Evolutionary conservation across 129 eudicot genomes (phyloP), one percentile per base, ranked within the genome.

Genomic region (Chrysanthemum makinoi): DNA sequence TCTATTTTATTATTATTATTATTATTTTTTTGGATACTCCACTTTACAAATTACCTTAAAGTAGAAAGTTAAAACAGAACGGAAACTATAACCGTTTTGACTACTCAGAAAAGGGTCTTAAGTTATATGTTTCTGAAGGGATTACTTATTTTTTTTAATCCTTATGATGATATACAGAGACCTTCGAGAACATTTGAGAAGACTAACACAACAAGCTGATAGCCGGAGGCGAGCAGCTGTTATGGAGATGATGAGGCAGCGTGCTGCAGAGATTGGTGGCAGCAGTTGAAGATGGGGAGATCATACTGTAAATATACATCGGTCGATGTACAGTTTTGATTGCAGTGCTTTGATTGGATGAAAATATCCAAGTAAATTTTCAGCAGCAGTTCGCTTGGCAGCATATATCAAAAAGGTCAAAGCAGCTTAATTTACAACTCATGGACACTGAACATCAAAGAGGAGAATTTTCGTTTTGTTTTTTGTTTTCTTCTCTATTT

Each of bases 201-300:
- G 91, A 84, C 84, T 88, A 71, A 95, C 83, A 59, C 96, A 86
- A 72, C 97, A 88, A 68, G 85, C 97, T 55, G 97, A 91, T 77
- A 86, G 91, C 53, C 77, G 97, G 52, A 80, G 97, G 63, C 80
- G 96, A 77, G 97, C 96, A 2, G 97, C 97, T 64, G 97, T 91
- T 43, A 88, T 68, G 87, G 97, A 91, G 80, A 91, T 91, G 97
- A 91, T 91, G 97, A 91, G 96, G 82, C 97, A 91, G 67, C 90
- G 97, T 17, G 91, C 94, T 26, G 96, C 97, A 28, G 97, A 91
- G 86, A 91, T 88, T 73, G 91, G 88, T 49, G 82, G 88, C 73
- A 77, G 76, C 75, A 58, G 85, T 58, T 80, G 82, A 61, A 77
- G 79, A 80, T 18, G 54, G 22, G 14, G 56, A 24, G 33, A 44